These are phyloP conservation scores for Madurella mycetomatis DNA, from an alignment of 2,329 filamentous ascomycete genomes.

Conservation along the genomic window DNA sequence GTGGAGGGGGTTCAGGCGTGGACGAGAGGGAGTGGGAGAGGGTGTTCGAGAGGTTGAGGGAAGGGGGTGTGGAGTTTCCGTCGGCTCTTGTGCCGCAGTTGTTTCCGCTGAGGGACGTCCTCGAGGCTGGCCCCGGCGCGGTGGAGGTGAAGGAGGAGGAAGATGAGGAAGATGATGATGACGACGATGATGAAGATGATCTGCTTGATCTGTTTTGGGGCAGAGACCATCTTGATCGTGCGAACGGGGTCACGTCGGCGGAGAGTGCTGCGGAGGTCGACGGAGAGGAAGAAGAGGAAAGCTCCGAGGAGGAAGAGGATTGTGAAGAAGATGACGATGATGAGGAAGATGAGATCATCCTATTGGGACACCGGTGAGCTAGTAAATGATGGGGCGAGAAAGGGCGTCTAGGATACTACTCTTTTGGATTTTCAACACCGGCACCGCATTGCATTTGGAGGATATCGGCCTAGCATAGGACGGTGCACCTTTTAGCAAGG, in stretches of 20 bases:
- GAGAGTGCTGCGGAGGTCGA: slow-evolving; percentile 39
- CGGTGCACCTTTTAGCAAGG: too few species aligned
- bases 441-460: background rate
- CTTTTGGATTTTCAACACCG: background rate
- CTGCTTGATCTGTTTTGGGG: slow-evolving; percentile 46
- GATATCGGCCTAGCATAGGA: background rate
- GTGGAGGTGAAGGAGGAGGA: background rate
- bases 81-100: background rate
- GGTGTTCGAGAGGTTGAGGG: background rate
- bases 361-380: slow-evolving; percentile 45
- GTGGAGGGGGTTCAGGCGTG: too few species aligned
- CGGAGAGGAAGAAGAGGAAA: slow-evolving; percentile 41
- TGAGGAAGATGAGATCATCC: slow-evolving; percentile 47
- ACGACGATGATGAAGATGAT: slow-evolving; percentile 40
- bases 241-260: slow-evolving; percentile 29
- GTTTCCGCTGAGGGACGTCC: background rate
- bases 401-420: background rate
- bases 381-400: background rate
- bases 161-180: slow-evolving; percentile 35
- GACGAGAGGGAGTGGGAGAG: background rate
- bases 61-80: background rate
- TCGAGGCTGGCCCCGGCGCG: background rate
- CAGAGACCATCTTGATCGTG: slow-evolving; percentile 24
- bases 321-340: slow-evolving; percentile 43
- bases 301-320: slow-evolving; percentile 39